Percentiles rank a stretch among this genome's conserved stretches.
These are phyloP conservation scores for Leccinum ambiguum DNA, from an alignment of 1,284 basidiomycete species.

Conservation along the genomic window DNA sequence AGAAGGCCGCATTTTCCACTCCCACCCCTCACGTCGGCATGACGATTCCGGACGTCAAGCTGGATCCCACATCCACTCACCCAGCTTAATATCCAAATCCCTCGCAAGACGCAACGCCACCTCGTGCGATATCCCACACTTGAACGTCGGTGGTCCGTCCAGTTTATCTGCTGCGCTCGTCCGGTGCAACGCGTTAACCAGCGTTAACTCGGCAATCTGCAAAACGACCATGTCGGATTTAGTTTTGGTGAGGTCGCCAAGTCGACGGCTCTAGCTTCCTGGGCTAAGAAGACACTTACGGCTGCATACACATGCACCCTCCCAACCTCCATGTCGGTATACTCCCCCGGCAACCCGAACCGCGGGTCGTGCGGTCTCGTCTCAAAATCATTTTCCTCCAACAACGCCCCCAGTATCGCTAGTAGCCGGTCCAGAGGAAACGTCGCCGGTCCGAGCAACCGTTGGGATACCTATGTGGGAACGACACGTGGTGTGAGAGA, in stretches of 20 bases:
- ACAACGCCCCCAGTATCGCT: slow-evolving; percentile 79
- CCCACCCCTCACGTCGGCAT: neutral
- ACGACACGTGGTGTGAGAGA: neutral
- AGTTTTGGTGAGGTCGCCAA: neutral
- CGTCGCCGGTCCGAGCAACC: slow-evolving; percentile 58
- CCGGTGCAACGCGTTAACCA: slow-evolving; percentile 66
- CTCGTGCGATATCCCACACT: slow-evolving; percentile 74
- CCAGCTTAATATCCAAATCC: slow-evolving; percentile 56
- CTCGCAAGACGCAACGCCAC: slow-evolving; percentile 59
- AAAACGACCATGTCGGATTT: neutral
- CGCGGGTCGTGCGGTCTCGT: slow-evolving; percentile 42
- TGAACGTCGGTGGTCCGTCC: slow-evolving; percentile 68
- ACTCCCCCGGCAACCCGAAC: slow-evolving; percentile 54
- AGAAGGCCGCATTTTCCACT: too few species aligned
- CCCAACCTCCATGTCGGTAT: slow-evolving; percentile 60
- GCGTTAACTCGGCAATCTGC: slow-evolving; percentile 50
- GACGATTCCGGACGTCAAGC: slow-evolving; percentile 11
- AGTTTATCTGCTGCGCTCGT: slow-evolving; percentile 67
- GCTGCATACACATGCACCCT: slow-evolving; percentile 53
- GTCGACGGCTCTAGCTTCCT: neutral
- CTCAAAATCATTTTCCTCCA: slow-evolving; percentile 76
- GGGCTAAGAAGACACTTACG: slow-evolving; percentile 42
- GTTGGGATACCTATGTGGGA: neutral
- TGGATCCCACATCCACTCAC: slow-evolving; percentile 73
- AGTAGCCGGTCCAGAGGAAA: slow-evolving; percentile 55